Percentiles rank a stretch among this genome's conserved stretches.
These are phyloP conservation scores for Gossypium turneri DNA, from an alignment of 345 rosid genomes.

Conservation along the genomic window DNA sequence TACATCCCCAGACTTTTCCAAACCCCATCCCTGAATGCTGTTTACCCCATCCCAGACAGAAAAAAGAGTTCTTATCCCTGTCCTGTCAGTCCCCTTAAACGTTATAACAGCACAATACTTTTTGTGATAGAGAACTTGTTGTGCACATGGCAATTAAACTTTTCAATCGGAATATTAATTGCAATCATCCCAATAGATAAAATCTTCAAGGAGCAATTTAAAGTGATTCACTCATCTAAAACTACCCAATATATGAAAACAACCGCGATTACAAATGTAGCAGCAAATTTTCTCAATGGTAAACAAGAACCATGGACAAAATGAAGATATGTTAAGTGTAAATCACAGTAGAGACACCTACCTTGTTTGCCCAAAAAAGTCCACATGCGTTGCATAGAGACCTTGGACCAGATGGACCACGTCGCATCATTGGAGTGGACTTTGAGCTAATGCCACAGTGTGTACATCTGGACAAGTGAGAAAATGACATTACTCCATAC, in stretches of 20 bases:
- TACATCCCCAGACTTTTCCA: not conserved
- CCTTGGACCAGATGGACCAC: conserved; percentile 96
- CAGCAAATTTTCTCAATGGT: not conserved
- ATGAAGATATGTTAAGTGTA: not conserved
- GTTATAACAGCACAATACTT: not conserved
- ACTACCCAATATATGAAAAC: not conserved
- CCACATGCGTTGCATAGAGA: conserved; percentile 99
- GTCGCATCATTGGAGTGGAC: conserved; percentile 97
- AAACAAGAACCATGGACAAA: not conserved
- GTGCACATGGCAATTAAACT: not conserved
- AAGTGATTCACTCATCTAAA: not conserved
- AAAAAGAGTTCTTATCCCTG: not conserved
- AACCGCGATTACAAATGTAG: not conserved
- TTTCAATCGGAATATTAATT: not conserved
- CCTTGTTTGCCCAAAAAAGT: conserved; percentile 92
- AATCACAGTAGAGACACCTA: conserved; percentile 28
- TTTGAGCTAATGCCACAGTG: conserved; percentile 88
- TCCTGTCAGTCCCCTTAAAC: not conserved
- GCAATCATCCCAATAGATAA: not conserved
- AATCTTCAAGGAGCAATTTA: not conserved
- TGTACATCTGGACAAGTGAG: conserved; percentile 52
- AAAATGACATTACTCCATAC: not conserved
- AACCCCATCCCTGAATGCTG: not conserved
- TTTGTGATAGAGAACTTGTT: not conserved
- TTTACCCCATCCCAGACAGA: not conserved